phyloP scores from a whole-genome alignment of 202 grass and related monocot species.

The Setaria viridis region DNA sequence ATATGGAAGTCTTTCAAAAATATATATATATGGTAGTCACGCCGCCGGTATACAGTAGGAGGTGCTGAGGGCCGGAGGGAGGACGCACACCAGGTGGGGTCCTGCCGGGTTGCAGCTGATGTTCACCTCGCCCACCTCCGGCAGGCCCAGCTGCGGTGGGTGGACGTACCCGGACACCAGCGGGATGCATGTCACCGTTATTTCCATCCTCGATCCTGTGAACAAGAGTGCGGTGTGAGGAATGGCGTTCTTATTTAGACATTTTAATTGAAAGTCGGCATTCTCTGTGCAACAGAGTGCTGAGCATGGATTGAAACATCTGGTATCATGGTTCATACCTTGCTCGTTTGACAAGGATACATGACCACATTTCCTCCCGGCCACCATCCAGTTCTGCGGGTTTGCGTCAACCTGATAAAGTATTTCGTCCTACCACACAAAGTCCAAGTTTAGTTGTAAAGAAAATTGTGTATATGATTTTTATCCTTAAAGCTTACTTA shows the following conservation, averaged over 20 bases:
- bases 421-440: constrained; percentile 75
- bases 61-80: constrained; percentile 90
- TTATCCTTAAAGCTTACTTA: not conserved
- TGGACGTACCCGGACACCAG: constrained; percentile 90
- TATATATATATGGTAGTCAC: constrained; percentile 44
- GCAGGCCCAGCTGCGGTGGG: constrained; percentile 86
- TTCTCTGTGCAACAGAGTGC: not conserved
- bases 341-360: constrained; percentile 66
- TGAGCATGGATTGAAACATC: constrained; percentile 19
- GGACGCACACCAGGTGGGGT: constrained; percentile 91
- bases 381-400: constrained; percentile 97
- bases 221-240: not conserved
- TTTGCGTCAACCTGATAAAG: constrained; percentile 88
- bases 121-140: constrained; percentile 71
- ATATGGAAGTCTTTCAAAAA: not conserved
- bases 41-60: constrained; percentile 90
- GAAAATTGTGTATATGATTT: not conserved
- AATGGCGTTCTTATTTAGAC: not conserved
- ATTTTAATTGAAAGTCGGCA: not conserved
- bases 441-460: constrained; percentile 31
- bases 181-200: constrained; percentile 83
- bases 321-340: constrained; percentile 47
- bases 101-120: constrained; percentile 92
- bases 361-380: constrained; percentile 90
- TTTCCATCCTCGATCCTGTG: constrained; percentile 96